Evolutionary conservation across 305 asterid genomes (phyloP).

Genomic region (Petunia hybrid): DNA sequence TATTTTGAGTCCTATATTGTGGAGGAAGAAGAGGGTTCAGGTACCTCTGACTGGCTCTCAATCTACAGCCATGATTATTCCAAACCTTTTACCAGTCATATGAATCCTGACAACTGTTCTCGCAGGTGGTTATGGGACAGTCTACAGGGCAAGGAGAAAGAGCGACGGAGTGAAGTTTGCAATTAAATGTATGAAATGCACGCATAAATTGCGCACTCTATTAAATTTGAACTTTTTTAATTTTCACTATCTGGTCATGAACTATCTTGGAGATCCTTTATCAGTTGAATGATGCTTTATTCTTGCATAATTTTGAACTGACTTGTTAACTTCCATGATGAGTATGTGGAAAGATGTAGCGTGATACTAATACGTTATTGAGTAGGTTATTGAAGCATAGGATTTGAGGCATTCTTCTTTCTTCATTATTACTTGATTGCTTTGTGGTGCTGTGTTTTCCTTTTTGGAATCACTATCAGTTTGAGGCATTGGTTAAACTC

Average conservation of each 20-base stretch:
- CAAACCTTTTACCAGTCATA: conserved; percentile 31
- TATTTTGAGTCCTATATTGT: conserved; percentile 67
- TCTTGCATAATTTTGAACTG: background rate
- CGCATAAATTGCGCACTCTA: background rate
- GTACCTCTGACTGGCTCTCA: conserved; percentile 43
- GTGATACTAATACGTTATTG: background rate
- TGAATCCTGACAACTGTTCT: conserved; percentile 35
- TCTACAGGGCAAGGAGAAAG: conserved; percentile 87
- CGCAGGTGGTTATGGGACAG: conserved; percentile 99
- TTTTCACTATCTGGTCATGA: background rate
- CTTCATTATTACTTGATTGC: conserved; percentile 17
- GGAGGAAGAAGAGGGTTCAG: conserved; percentile 98
- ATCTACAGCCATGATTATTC: conserved; percentile 28
- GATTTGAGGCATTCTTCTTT: conserved; percentile 14
- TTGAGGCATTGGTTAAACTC: conserved; percentile 10
- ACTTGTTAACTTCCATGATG: conserved; percentile 1
- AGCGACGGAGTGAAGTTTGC: conserved; percentile 81
- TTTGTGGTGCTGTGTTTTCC: background rate
- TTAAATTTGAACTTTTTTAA: conserved; percentile 23
- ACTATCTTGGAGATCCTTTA: conserved; percentile 21
- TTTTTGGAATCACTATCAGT: background rate
- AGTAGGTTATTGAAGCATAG: background rate
- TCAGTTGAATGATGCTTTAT: conserved; percentile 1
- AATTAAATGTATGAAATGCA: conserved; percentile 68
- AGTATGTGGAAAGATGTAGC: background rate